These are phyloP conservation scores for Allomyces macrogynus DNA, from an alignment of 192 early-diverging fungal genomes.

Conservation along the genomic window DNA sequence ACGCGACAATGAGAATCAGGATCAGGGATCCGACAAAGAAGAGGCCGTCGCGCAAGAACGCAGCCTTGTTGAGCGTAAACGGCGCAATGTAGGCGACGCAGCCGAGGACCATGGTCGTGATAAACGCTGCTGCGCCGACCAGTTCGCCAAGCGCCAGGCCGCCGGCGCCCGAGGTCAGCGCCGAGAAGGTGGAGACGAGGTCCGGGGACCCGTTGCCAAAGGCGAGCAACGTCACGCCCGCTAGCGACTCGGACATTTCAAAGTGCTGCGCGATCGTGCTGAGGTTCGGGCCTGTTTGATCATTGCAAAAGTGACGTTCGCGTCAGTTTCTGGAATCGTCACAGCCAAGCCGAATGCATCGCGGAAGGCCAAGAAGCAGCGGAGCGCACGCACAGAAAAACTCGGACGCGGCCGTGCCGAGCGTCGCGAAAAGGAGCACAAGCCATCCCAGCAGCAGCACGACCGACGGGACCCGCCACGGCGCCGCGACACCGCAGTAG, in stretches of 20 bases:
- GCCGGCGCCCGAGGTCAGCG: conserved; percentile 43
- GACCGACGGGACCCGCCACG: background rate
- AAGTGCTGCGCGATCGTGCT: conserved; percentile 51
- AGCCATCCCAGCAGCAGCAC: conserved; percentile 26
- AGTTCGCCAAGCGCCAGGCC: conserved; percentile 78
- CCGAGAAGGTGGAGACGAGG: conserved; percentile 70
- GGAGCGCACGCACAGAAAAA: conserved; percentile 41
- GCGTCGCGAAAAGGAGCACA: conserved; percentile 47
- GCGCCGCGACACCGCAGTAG: background rate
- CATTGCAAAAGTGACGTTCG: too few species aligned
- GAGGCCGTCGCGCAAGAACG: conserved; percentile 56
- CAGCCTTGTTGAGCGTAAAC: conserved; percentile 39
- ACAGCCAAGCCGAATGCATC: too few species aligned
- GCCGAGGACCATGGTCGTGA: conserved; percentile 64
- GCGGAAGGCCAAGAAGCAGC: too few species aligned
- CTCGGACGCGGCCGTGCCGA: conserved; percentile 59
- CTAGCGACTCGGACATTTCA: conserved; percentile 63
- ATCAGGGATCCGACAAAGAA: conserved; percentile 49
- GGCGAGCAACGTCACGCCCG: conserved; percentile 57
- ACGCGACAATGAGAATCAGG: conserved; percentile 25
- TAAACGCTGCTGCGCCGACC: conserved; percentile 65
- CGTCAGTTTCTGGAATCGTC: too few species aligned
- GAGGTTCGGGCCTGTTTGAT: conserved; percentile 50
- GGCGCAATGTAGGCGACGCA: conserved; percentile 61
- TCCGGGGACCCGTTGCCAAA: conserved; percentile 86